phyloP scores from a whole-genome alignment of 1,284 basidiomycete species.

The Malassezia yamatoensis region DNA sequence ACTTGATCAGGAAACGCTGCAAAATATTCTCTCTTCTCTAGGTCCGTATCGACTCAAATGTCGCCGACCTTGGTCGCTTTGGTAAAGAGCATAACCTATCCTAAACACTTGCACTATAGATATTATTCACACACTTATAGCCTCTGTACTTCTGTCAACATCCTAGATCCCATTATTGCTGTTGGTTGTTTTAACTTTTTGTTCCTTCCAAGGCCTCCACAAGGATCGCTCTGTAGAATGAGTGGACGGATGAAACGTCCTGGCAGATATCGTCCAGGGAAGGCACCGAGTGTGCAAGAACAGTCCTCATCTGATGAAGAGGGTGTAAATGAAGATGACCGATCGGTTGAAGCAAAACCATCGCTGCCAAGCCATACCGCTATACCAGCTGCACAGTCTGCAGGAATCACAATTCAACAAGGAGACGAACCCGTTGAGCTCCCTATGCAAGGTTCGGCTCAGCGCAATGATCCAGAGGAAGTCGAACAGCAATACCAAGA shows the following conservation, averaged over 20 bases:
- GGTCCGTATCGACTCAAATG: neutral
- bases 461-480: no score
- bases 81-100: neutral
- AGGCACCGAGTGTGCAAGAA: slow-evolving; percentile 24
- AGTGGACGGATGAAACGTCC: slow-evolving; percentile 19
- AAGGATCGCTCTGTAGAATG: neutral
- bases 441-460: neutral
- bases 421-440: slow-evolving; percentile 5
- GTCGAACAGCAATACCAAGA: no score
- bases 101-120: neutral
- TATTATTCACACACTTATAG: no score
- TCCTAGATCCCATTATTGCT: no score
- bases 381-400: slow-evolving; percentile 18
- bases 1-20: neutral
- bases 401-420: slow-evolving; percentile 8
- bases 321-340: neutral
- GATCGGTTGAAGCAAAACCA: neutral
- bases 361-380: slow-evolving; percentile 4
- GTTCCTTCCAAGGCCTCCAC: no score
- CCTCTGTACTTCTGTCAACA: no score
- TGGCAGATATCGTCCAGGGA: slow-evolving; percentile 43
- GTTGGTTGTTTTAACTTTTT: no score
- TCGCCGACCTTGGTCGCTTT: neutral
- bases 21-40: neutral
- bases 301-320: slow-evolving; percentile 16